These are phyloP conservation scores for Claviceps cyperi DNA, from an alignment of 2,329 filamentous ascomycete species.

Conservation along the genomic window DNA sequence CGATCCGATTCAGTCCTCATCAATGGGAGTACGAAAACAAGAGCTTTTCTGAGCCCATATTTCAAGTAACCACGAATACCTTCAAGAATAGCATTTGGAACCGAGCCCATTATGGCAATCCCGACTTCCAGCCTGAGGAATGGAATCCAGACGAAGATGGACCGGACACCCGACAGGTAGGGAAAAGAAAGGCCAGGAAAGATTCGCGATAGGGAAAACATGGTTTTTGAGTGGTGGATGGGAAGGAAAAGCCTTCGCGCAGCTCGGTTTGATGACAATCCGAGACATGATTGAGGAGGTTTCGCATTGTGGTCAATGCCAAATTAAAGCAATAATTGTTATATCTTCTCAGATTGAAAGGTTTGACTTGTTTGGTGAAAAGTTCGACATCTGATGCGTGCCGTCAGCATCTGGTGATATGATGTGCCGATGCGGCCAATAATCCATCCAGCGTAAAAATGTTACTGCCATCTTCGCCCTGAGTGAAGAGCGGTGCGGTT, in stretches of 20 bases:
- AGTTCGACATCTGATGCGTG: background rate
- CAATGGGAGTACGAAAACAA: conserved; percentile 33
- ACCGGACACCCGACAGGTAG: conserved; percentile 14
- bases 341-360: no score
- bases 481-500: no score
- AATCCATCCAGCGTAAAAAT: background rate
- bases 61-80: conserved; percentile 35
- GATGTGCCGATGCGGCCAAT: background rate
- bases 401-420: background rate
- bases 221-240: background rate
- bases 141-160: conserved; percentile 27
- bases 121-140: conserved; percentile 32
- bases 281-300: no score
- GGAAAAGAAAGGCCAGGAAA: conserved; percentile 14
- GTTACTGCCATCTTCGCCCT: no score
- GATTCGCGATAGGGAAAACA: conserved; percentile 6
- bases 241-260: background rate
- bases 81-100: conserved; percentile 57
- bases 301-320: no score
- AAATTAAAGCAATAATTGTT: no score
- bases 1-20: conserved; percentile 35
- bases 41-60: conserved; percentile 29
- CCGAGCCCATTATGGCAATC: conserved; percentile 51
- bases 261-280: no score
- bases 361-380: background rate